Percentiles rank a stretch among this genome's conserved stretches.
phyloP scores from a whole-genome alignment of 1,284 basidiomycete genomes.

The Austroboletus rostrupii region DNA sequence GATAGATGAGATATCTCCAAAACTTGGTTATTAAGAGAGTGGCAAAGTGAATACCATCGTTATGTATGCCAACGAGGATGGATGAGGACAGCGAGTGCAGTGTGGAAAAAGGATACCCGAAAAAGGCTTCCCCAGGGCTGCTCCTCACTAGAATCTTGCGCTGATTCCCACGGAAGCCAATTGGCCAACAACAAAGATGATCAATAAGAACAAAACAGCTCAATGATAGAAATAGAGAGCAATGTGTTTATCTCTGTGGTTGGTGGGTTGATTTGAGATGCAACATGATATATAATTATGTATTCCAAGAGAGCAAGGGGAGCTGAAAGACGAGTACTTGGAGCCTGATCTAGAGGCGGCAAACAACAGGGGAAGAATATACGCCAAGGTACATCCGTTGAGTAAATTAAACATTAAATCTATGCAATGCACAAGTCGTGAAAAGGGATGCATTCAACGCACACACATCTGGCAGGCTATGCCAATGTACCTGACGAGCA shows the following conservation, averaged over 20 bases:
- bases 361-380: constrained; percentile 5
- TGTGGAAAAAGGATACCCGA: neutral
- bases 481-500: constrained; percentile 15
- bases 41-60: constrained; percentile 10
- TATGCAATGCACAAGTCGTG: neutral
- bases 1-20: neutral
- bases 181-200: constrained; percentile 4
- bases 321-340: constrained; percentile 16
- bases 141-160: constrained; percentile 2
- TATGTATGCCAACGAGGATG: neutral
- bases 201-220: constrained; percentile 4
- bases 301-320: constrained; percentile 6
- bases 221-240: constrained; percentile 12
- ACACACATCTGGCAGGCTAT: constrained; percentile 19
- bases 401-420: constrained; percentile 19
- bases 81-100: neutral
- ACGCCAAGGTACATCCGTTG: constrained; percentile 16
- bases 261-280: neutral
- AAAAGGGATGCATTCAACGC: neutral
- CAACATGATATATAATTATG: constrained; percentile 18
- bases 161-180: constrained; percentile 12
- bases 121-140: neutral
- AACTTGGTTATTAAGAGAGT: constrained; percentile 12
- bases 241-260: neutral
- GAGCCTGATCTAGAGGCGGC: constrained; percentile 18